Base-by-base conservation (phyloP, 2,329 filamentous ascomycete species). In the Cucurbitaria berberidis region DNA sequence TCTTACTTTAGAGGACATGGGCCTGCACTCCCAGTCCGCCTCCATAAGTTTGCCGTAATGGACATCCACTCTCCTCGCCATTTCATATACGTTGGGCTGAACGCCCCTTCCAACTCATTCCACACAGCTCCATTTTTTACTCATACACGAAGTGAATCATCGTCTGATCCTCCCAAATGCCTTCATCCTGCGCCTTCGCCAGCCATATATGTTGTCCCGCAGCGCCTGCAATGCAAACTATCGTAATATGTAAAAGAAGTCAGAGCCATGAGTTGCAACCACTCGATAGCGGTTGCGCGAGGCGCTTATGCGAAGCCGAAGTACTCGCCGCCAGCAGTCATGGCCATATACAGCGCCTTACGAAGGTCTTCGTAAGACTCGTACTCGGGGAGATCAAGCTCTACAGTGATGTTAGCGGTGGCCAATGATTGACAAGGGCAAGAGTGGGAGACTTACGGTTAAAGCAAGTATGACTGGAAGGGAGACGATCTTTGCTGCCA, bases 391-490 rank as follows among this genome's bases (percentile, higher is more conserved):
- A 99, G 86, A 80, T 99, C 95, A 73, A 99, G 91, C 81, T 99
- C 92, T 96, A 75, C 55, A 47, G 51, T 38, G 5, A 39, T 46
- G 66, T 83, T 69, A 82, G 77, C 63, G 24, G n/a, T 34, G 30
- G 29, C 27, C 8, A 18, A 32, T 7, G 8, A 22, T 18, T 13
- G 13, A 15, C 13, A n/a, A 21, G 18, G 3, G 18, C 10, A 3
- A 16, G 10, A 30, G 40, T 16, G 32, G 30, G 24, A 47, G 57
- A 89, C 91, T 89, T 86, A 96, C 92, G 95, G 76, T 99, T 99
- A 80, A 99, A 99, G 82, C 95, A 99, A 60, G 95, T 99, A 77
- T 99, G 96, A 67, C 93, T 96, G 68, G 91, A 96, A 51, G 95
- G 95, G 61, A 99, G 83, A 63, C 95, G 89, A 72, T 97, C 91